Evolutionary conservation across 805 yeast species (phyloP).

Genomic region (Zygosaccharomyces gambellarensis): DNA sequence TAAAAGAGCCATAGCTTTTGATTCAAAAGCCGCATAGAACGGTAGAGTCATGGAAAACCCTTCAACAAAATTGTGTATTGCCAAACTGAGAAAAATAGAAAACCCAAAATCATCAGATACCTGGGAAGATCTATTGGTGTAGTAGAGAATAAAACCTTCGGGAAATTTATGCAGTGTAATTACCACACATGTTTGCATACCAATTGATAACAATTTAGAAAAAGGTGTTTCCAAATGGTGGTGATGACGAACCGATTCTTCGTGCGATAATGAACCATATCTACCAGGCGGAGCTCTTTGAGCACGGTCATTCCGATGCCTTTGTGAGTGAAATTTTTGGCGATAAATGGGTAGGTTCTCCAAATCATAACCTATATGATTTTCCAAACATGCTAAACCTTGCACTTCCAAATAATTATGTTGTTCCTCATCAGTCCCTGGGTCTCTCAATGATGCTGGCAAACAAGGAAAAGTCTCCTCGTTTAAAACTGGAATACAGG

Average conservation of each 20-base stretch:
- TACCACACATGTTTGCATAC: constrained; percentile 85
- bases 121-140: constrained; percentile 44
- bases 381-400: constrained; percentile 30
- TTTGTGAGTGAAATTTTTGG: constrained; percentile 22
- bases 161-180: constrained; percentile 88
- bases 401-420: constrained; percentile 6
- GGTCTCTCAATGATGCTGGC: constrained; percentile 5
- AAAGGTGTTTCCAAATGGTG: constrained; percentile 76
- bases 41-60: constrained; percentile 95
- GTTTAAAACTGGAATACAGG: constrained; percentile 18
- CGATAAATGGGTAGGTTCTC: constrained; percentile 34
- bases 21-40: constrained; percentile 67
- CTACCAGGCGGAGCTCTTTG: background rate
- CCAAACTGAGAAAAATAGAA: constrained; percentile 75
- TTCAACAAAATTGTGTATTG: constrained; percentile 87
- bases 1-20: constrained; percentile 55
- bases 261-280: constrained; percentile 9
- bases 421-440: constrained; percentile 1
- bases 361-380: constrained; percentile 35
- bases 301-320: constrained; percentile 6
- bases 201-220: constrained; percentile 76
- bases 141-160: constrained; percentile 85
- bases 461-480: constrained; percentile 14
- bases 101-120: constrained; percentile 53
- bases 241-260: constrained; percentile 50